Conservation (phyloP, 139 green algal genomes). For the Tetraselmis striata region DNA sequence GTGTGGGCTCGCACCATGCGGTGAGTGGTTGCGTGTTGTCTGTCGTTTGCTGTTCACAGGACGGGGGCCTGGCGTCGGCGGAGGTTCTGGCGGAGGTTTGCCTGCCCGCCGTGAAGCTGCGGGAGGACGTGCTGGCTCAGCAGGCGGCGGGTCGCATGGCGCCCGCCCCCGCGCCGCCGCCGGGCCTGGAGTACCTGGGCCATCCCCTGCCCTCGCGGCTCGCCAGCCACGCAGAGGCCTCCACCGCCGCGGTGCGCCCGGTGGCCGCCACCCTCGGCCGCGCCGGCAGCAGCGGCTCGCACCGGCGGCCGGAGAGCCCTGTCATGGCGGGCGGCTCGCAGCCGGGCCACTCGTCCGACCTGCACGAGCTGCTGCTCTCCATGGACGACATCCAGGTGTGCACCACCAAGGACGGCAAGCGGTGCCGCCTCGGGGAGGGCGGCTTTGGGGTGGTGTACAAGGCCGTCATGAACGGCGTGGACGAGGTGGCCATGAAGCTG, state of each 20-base stretch:
- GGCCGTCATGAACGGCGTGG: slow-evolving; percentile 56
- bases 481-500: slow-evolving; percentile 70
- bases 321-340: neutral
- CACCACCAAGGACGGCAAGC: slow-evolving; percentile 39
- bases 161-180: no score
- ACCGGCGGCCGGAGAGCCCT: no score
- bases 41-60: neutral
- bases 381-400: slow-evolving; percentile 51
- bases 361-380: neutral
- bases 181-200: neutral
- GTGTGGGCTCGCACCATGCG: no score
- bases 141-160: no score
- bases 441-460: slow-evolving; percentile 67
- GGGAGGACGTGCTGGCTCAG: neutral
- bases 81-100: neutral
- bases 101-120: neutral
- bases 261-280: neutral
- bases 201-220: neutral
- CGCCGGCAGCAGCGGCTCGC: neutral
- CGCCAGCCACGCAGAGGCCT: no score
- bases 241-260: no score
- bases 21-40: no score
- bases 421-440: slow-evolving; percentile 54
- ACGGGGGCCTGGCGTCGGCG: neutral
- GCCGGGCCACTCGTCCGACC: neutral